phyloP scores from a whole-genome alignment of 148 eudicot species.

The Drosera capensis region DNA sequence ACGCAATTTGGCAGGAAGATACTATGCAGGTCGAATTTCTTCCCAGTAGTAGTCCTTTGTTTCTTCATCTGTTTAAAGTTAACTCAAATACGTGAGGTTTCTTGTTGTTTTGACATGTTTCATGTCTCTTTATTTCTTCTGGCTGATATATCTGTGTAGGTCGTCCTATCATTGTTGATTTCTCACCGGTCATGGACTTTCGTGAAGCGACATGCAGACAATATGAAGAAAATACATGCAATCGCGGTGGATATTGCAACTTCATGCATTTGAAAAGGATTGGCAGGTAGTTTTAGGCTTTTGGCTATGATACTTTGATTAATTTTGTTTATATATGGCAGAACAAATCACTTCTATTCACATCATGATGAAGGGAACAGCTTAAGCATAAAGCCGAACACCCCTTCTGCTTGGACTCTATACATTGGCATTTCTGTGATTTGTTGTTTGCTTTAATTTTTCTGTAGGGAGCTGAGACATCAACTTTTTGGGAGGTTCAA shows the following conservation, averaged over 20 bases:
- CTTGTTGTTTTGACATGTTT: background rate
- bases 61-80: background rate
- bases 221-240: slow-evolving; percentile 87
- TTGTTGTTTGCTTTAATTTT: background rate
- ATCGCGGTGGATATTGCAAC: slow-evolving; percentile 93
- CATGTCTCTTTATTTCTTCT: background rate
- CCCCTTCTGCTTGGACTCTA: too few species aligned
- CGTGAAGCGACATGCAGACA: slow-evolving; percentile 97
- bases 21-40: slow-evolving; percentile 50
- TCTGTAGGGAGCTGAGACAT: slow-evolving; percentile 50
- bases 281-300: slow-evolving; percentile 69
- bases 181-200: slow-evolving; percentile 94
- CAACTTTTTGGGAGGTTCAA: slow-evolving; percentile 57
- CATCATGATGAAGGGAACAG: too few species aligned
- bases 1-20: slow-evolving; percentile 63
- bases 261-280: slow-evolving; percentile 92
- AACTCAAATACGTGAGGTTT: background rate
- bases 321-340: too few species aligned
- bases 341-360: too few species aligned
- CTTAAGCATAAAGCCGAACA: too few species aligned
- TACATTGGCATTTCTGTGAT: background rate
- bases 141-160: slow-evolving; percentile 25
- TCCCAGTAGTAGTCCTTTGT: too few species aligned
- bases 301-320: too few species aligned
- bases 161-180: slow-evolving; percentile 85